phyloP scores from a whole-genome alignment of 352 stramenopile species.

The Pythium brassicae region DNA sequence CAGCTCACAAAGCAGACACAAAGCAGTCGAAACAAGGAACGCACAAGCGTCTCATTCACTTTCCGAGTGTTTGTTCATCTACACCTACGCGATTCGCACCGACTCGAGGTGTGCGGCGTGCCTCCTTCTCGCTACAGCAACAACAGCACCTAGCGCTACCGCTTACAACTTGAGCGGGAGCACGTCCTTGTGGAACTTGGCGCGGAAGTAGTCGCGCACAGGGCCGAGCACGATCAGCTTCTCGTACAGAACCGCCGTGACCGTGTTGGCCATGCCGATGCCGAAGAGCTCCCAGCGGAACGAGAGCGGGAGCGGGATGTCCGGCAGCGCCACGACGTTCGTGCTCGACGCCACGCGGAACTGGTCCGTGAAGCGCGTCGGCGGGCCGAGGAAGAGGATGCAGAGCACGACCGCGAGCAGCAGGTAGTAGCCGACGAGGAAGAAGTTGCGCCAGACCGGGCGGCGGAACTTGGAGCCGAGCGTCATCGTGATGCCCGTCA shows the following conservation, averaged over 20 bases:
- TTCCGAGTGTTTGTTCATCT: too few species aligned
- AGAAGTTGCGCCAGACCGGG: constrained; percentile 58
- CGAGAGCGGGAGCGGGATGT: constrained; percentile 54
- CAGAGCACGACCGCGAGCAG: constrained; percentile 50
- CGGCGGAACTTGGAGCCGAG: constrained; percentile 64
- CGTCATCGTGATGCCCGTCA: constrained; percentile 49
- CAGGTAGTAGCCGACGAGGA: constrained; percentile 59
- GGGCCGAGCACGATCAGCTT: constrained; percentile 61
- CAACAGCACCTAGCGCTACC: neutral
- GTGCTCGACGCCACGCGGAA: constrained; percentile 73
- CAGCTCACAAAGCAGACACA: too few species aligned
- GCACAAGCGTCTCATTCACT: too few species aligned
- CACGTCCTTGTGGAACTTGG: constrained; percentile 61
- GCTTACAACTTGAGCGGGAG: constrained; percentile 61
- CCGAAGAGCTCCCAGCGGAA: constrained; percentile 68
- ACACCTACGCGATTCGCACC: neutral
- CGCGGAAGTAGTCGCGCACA: constrained; percentile 58
- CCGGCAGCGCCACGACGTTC: constrained; percentile 60
- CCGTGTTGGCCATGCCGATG: constrained; percentile 52
- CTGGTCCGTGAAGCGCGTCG: constrained; percentile 55
- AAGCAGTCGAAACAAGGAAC: too few species aligned
- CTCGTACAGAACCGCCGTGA: constrained; percentile 51
- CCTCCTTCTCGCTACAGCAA: too few species aligned
- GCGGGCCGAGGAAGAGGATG: constrained; percentile 50
- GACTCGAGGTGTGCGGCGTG: neutral